Conservation (phyloP, 148 eudicot species). For the Simmondsia chinensis region DNA sequence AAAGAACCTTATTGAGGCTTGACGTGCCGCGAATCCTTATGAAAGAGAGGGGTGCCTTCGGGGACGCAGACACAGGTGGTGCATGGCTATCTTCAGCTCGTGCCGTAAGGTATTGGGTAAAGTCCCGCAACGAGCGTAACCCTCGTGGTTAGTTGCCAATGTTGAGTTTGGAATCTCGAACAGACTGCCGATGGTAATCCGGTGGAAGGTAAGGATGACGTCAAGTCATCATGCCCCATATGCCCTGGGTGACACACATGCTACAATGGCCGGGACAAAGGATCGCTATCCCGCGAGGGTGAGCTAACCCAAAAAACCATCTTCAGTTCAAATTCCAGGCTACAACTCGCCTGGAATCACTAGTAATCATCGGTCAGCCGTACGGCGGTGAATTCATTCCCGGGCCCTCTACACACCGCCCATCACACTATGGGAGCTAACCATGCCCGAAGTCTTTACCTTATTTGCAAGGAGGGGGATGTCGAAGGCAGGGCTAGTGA, state of each 20-base stretch:
- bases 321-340: background rate
- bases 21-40: no score
- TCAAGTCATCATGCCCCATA: background rate
- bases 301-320: background rate
- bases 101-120: background rate
- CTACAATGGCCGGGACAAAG: no score
- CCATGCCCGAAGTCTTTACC: no score
- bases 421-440: no score
- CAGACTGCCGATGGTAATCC: background rate
- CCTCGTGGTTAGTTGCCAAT: background rate
- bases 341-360: background rate
- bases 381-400: no score
- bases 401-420: no score
- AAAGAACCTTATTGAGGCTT: no score
- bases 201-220: background rate
- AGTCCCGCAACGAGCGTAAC: background rate
- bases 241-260: background rate
- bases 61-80: no score
- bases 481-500: no score
- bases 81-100: no score
- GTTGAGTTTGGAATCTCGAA: background rate
- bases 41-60: no score
- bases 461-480: no score
- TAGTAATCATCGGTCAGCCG: background rate
- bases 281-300: background rate